These are phyloP conservation scores for Thuja plicata DNA, from an alignment of 83 land plant genomes.

Conservation along the genomic window DNA sequence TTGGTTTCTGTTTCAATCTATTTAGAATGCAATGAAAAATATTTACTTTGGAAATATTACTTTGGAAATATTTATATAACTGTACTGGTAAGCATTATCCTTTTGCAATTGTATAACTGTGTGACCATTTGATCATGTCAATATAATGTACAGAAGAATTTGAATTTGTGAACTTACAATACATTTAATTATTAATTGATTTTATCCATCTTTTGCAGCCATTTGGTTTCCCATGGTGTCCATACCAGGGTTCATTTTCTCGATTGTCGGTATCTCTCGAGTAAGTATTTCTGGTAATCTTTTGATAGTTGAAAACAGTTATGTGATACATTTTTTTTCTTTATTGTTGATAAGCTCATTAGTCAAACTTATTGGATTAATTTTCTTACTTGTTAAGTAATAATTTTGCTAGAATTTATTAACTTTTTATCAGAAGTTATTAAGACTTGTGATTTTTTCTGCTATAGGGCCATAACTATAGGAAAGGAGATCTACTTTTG, in stretches of 20 bases:
- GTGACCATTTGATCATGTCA: neutral
- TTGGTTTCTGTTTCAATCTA: neutral
- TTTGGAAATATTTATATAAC: too few species aligned
- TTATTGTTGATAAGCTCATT: neutral
- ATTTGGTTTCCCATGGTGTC: constrained; percentile 10
- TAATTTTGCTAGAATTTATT: neutral
- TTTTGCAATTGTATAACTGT: neutral
- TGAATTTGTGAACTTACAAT: neutral
- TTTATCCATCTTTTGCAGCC: neutral
- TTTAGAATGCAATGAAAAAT: neutral
- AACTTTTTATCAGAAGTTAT: neutral
- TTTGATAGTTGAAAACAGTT: neutral
- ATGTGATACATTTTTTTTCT: neutral
- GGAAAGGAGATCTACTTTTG: neutral
- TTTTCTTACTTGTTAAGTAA: neutral
- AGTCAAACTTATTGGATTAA: neutral
- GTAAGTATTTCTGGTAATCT: constrained; percentile 9
- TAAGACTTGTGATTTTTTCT: neutral
- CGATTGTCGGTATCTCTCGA: constrained; percentile 10
- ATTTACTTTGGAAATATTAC: neutral
- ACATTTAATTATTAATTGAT: neutral
- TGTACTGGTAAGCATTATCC: neutral
- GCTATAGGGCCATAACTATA: neutral
- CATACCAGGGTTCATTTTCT: constrained; percentile 10
- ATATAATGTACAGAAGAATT: neutral